Evolutionary conservation across 352 stramenopile genomes (phyloP).

Genomic region (Phytophthora podocarpi): DNA sequence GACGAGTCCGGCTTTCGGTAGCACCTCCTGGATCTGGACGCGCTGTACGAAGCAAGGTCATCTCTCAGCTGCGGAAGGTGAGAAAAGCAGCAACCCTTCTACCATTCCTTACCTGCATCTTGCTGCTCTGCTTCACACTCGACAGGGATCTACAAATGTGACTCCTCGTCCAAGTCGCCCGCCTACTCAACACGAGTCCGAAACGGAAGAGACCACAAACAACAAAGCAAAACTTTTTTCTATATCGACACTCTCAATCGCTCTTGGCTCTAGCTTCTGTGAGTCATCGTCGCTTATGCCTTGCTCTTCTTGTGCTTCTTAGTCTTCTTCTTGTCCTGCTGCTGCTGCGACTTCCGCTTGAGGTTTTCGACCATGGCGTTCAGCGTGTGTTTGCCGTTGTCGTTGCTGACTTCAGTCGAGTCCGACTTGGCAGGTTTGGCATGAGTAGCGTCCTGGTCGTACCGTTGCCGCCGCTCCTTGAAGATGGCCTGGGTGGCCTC

Average conservation of each 20-base stretch:
- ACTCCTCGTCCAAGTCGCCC: no score
- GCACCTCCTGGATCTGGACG: constrained; percentile 81
- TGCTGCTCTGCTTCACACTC: no score
- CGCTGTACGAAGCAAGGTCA: constrained; percentile 37
- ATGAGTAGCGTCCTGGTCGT: constrained; percentile 34
- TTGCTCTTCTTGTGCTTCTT: constrained; percentile 69
- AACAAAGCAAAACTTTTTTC: constrained; percentile 15
- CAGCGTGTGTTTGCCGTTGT: constrained; percentile 49
- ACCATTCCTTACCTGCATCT: constrained; percentile 29
- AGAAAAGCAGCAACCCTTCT: no score
- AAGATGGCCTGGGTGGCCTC: constrained; percentile 84
- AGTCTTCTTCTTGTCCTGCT: constrained; percentile 46
- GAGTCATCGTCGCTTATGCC: constrained; percentile 21
- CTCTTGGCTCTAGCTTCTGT: no score
- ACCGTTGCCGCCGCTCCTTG: constrained; percentile 73
- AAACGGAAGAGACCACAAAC: no score
- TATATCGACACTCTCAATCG: constrained; percentile 8
- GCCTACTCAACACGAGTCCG: neutral
- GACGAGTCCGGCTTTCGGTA: constrained; percentile 88
- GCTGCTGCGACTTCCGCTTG: constrained; percentile 74
- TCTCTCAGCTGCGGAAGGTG: neutral
- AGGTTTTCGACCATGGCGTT: constrained; percentile 82
- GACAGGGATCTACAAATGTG: constrained; percentile 10
- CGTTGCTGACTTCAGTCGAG: neutral
- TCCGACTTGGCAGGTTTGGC: constrained; percentile 12